A percentile compares a stretch with the other conserved stretches of the same genome.
These are phyloP conservation scores for Xylaria sp. DNA, from an alignment of 2,329 filamentous ascomycete species.

Conservation along the genomic window DNA sequence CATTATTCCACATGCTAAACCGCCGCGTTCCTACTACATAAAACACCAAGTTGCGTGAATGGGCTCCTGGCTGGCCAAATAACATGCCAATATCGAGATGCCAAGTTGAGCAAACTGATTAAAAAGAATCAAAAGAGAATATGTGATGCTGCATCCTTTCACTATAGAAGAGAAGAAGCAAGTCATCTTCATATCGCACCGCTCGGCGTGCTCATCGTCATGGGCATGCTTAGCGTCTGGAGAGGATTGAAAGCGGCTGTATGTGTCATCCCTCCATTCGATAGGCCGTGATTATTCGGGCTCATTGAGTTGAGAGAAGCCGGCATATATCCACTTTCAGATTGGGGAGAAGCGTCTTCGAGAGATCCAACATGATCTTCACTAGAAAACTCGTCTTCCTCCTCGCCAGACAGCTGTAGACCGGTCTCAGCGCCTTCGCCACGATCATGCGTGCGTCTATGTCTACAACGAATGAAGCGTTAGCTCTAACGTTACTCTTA, in stretches of 20 bases:
- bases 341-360: slow-evolving; percentile 80
- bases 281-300: slow-evolving; percentile 46
- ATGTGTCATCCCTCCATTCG: slow-evolving; percentile 48
- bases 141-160: slow-evolving; percentile 39
- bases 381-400: slow-evolving; percentile 83
- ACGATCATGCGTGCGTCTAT: slow-evolving; percentile 80
- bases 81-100: slow-evolving; percentile 41
- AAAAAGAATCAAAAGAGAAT: slow-evolving; percentile 38
- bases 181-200: slow-evolving; percentile 50
- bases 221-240: slow-evolving; percentile 71
- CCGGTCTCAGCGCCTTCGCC: slow-evolving; percentile 68
- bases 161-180: slow-evolving; percentile 36
- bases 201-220: slow-evolving; percentile 68
- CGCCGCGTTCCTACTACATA: slow-evolving; percentile 33
- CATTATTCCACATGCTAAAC: slow-evolving; percentile 38
- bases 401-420: slow-evolving; percentile 79
- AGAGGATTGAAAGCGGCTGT: slow-evolving; percentile 64
- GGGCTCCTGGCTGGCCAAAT: slow-evolving; percentile 32
- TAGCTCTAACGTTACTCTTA: slow-evolving; percentile 45
- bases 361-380: slow-evolving; percentile 85
- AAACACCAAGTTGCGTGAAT: slow-evolving; percentile 35
- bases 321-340: slow-evolving; percentile 71
- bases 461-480: slow-evolving; percentile 67
- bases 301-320: slow-evolving; percentile 61
- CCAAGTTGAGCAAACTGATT: slow-evolving; percentile 37